Evolutionary conservation across 768 basidiomycete species (phyloP).

Genomic region (Krasilnikovozyma curviuscula): DNA sequence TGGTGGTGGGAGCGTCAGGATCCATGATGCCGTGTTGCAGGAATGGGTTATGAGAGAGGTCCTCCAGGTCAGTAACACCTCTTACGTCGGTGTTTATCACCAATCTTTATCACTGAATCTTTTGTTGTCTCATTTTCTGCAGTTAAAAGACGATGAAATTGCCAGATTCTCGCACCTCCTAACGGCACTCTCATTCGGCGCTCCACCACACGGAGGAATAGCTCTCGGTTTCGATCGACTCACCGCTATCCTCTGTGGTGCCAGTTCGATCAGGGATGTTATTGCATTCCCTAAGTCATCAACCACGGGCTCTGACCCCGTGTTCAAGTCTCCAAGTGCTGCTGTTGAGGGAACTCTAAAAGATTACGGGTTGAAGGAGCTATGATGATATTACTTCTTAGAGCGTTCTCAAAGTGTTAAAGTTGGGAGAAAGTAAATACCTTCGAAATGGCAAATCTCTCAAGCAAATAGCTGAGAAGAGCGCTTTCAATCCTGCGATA

Average conservation of each 20-base stretch:
- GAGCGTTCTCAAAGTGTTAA: too few species aligned
- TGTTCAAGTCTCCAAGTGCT: slow-evolving; percentile 71
- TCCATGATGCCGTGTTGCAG: slow-evolving; percentile 76
- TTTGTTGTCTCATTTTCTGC: background rate
- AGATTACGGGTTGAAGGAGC: slow-evolving; percentile 18
- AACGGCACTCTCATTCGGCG: slow-evolving; percentile 70
- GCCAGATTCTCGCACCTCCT: slow-evolving; percentile 63
- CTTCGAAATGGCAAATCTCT: too few species aligned
- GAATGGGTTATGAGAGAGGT: slow-evolving; percentile 58
- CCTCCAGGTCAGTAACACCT: slow-evolving; percentile 42
- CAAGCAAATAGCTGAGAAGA: too few species aligned
- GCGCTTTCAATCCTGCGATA: too few species aligned
- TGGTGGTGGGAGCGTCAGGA: slow-evolving; percentile 78
- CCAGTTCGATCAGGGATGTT: slow-evolving; percentile 77
- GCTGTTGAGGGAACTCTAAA: slow-evolving; percentile 16
- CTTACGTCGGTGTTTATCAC: background rate
- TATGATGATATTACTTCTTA: background rate
- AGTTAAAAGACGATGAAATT: slow-evolving; percentile 58
- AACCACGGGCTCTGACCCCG: slow-evolving; percentile 56
- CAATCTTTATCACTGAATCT: background rate
- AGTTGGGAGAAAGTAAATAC: too few species aligned
- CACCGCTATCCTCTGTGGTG: slow-evolving; percentile 72
- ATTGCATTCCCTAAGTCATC: slow-evolving; percentile 85
- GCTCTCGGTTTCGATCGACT: slow-evolving; percentile 90
- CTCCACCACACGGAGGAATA: slow-evolving; percentile 88